Percentiles rank a stretch among this genome's conserved stretches.
phyloP scores from a whole-genome alignment of 495 filamentous ascomycete genomes.

The Talaromyces wortmannii region DNA sequence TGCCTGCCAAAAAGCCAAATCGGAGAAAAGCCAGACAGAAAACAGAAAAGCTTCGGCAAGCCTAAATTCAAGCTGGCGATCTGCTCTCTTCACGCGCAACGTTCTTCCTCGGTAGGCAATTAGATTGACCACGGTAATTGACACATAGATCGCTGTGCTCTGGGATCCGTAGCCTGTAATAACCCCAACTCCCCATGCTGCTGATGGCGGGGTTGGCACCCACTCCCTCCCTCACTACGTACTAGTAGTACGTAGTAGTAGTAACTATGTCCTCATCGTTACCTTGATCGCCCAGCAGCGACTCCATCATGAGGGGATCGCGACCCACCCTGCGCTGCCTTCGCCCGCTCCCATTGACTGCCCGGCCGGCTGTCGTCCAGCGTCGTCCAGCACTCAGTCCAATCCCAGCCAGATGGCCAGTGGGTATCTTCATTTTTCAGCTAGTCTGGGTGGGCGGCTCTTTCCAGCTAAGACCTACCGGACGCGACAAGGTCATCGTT shows the following conservation, averaged over 20 bases:
- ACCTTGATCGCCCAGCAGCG: neutral
- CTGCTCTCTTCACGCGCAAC: neutral
- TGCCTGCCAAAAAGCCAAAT: no score
- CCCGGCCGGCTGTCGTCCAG: neutral
- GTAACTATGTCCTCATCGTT: neutral
- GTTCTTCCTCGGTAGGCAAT: neutral
- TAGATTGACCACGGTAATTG: neutral
- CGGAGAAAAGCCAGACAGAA: neutral
- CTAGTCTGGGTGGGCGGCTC: neutral
- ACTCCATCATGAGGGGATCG: neutral
- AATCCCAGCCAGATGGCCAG: neutral
- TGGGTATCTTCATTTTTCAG: neutral
- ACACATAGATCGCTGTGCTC: neutral
- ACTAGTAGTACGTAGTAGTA: no score
- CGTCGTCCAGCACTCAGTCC: neutral
- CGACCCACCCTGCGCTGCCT: neutral
- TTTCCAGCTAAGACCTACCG: neutral
- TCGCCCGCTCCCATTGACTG: neutral
- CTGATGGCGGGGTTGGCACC: no score
- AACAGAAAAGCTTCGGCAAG: neutral
- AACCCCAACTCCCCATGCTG: neutral
- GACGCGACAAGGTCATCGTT: neutral
- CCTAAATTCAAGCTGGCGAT: neutral
- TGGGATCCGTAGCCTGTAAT: neutral
- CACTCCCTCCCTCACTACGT: no score